These are phyloP conservation scores for Geranium brycei DNA, from an alignment of 345 rosid genomes.

Conservation along the genomic window DNA sequence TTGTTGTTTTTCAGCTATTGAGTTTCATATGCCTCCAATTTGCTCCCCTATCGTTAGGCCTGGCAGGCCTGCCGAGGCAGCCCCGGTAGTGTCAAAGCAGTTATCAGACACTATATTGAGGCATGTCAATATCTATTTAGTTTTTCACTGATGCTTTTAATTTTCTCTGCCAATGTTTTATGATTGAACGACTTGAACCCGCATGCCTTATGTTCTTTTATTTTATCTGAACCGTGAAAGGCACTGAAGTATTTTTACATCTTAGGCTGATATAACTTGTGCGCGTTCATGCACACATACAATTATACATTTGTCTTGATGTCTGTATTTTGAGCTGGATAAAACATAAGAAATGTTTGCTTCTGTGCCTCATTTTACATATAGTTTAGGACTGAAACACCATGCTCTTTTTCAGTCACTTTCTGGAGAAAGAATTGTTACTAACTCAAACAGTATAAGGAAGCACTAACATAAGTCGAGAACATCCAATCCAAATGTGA, in stretches of 20 bases:
- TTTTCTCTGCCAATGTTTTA: neutral
- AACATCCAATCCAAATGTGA: too few species aligned
- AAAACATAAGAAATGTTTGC: too few species aligned
- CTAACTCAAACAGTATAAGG: neutral
- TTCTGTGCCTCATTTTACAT: too few species aligned
- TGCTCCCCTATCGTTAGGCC: slow-evolving; percentile 92
- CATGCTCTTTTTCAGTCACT: neutral
- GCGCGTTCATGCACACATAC: too few species aligned
- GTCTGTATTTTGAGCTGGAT: neutral
- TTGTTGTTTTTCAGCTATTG: slow-evolving; percentile 47
- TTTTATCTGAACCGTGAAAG: too few species aligned
- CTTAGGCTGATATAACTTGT: too few species aligned
- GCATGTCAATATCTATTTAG: slow-evolving; percentile 17
- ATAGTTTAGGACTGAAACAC: too few species aligned
- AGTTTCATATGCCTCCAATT: slow-evolving; percentile 91
- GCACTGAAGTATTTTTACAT: too few species aligned
- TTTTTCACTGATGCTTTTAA: slow-evolving; percentile 2
- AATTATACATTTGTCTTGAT: neutral
- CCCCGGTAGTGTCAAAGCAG: slow-evolving; percentile 73
- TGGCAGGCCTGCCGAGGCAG: slow-evolving; percentile 89
- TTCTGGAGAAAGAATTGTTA: neutral
- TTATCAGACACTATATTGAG: slow-evolving; percentile 62
- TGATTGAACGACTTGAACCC: neutral
- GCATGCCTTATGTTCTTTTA: neutral
- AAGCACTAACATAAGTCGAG: neutral